Percentiles rank a stretch among this genome's conserved stretches.
Evolutionary conservation across 1,284 basidiomycete genomes (phyloP).

Genomic region (Naganishia sp.): DNA sequence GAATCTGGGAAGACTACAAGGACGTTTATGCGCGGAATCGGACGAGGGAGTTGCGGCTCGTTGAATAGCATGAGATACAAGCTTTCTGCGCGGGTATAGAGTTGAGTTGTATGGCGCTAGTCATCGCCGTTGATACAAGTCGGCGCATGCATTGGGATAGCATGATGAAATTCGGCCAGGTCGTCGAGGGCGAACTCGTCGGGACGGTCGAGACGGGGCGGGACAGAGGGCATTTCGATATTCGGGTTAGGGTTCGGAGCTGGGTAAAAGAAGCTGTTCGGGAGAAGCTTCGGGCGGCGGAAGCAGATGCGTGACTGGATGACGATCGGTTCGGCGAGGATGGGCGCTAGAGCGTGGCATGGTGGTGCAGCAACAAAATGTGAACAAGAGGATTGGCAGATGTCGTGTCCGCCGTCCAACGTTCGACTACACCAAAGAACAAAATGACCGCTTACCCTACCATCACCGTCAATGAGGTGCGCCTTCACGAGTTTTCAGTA

Average conservation of each 20-base stretch:
- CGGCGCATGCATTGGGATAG: no score
- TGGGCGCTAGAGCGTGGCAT: neutral
- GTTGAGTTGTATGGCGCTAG: no score
- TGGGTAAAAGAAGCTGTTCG: neutral
- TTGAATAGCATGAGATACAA: constrained; percentile 39
- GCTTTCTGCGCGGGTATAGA: no score
- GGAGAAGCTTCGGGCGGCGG: constrained; percentile 2
- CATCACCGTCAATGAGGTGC: constrained; percentile 33
- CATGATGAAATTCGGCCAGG: no score
- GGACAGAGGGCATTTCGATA: neutral
- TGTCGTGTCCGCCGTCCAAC: no score
- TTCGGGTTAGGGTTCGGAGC: no score
- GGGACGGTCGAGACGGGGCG: no score
- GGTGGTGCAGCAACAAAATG: no score
- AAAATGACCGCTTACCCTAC: constrained; percentile 26
- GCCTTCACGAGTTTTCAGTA: neutral
- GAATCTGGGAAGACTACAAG: constrained; percentile 94
- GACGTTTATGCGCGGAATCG: constrained; percentile 54
- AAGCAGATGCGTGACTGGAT: constrained; percentile 9
- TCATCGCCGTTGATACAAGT: no score
- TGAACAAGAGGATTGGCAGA: no score
- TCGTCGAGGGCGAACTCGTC: no score
- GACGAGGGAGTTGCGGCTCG: constrained; percentile 52
- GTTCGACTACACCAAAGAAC: no score
- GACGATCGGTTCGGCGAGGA: neutral